Base-by-base conservation (phyloP, 2,329 filamentous ascomycete species). In the Botrytis squamosa region DNA sequence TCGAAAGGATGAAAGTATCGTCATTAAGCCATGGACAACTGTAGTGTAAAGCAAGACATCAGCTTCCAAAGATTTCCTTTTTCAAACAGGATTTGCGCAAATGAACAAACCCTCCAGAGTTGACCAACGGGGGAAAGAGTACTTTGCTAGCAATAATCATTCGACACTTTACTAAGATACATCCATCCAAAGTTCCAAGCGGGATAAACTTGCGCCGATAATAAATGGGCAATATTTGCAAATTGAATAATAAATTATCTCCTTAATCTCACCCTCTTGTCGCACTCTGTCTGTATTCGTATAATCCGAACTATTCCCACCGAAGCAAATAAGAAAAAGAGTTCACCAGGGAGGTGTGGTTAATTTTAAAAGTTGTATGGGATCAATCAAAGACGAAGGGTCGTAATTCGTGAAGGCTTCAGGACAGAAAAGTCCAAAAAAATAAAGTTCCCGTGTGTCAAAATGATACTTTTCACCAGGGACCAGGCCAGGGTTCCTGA, bases 11-110 rank as follows among this genome's bases (percentile, higher is more conserved):
- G 8, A 18, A 20, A 60, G 46, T 29, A 49, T 59, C 60, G 22
- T 49, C 71, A 59, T 72, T 49, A 46, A 60, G 40, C 22, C 42
- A 62, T 72, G 22, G 33, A 40, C 40, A n/a, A n/a, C 6, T 40
- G 60, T 16, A 49, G 64, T 72, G 49, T 22, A 72, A 18, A 60
- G 40, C 25, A 68, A 69, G 36, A 59, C n/a, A 73, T 64, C 66
- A 64, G 60, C 44, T 69, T 60, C 40, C 12, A 12, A 40, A 73
- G 33, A 62, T 60, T 42, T 29, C 44, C 68, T 52, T 25, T 62
- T 33, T 40, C 40, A 16, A 20, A 44, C 29, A 44, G 9, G 55
- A 44, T 44, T 49, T 25, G 18, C 52, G 52, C 14, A 62, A 44
- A 55, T 52, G 49, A 49, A 59, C 55, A 22, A 60, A 69, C 33